Evolutionary conservation across 148 eudicot genomes (phyloP), one percentile per base, ranked within the genome.

Genomic region (Persicaria maculosa): DNA sequence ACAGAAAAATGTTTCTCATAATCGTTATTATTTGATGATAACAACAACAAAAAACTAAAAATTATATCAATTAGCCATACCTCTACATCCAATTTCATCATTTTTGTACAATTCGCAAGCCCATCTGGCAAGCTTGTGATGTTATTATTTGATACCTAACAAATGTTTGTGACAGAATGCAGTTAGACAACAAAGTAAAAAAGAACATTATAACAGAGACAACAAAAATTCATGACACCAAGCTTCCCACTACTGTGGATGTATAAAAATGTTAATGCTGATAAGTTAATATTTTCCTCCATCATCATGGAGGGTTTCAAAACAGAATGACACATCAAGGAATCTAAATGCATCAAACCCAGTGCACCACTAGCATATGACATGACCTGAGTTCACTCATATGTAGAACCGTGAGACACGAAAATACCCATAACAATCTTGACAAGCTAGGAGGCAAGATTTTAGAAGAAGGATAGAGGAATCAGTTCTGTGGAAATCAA

Each of bases 61-160:
- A 67, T 9, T 20, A 62, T 31, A 76, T 61, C 59, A 70, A 53
- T 71, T 76, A 22, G 50, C 52, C 36, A 75, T 89, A 96, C 99
- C 97, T 96, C 97, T 22, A 96, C 53, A 77, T 96, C 92, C 79
- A 92, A 85, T 79, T 90, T 92, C 31, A 76, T 68, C 80, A 96
- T 68, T 55, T 96, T 96, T 65, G 81, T 79, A 81, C 99, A 96
- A 68, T 82, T 76, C 53, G 64, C 79, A 47, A 92, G 82, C 76
- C 88, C 94, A 76, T 89, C 99, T 4, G 99, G 99, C 81, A 96
- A 85, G 81, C 86, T 84, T 78, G 91, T 78, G 64, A 96, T 85
- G 79, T 46, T 54, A 79, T 96, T 96, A 83, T 96, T 92, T 59
- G 99, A 90, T 76, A 85, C 91, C 99, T 96, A 84, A 50, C 50